These are phyloP conservation scores for Russula emetica DNA, from an alignment of 768 basidiomycete genomes.

Conservation along the genomic window DNA sequence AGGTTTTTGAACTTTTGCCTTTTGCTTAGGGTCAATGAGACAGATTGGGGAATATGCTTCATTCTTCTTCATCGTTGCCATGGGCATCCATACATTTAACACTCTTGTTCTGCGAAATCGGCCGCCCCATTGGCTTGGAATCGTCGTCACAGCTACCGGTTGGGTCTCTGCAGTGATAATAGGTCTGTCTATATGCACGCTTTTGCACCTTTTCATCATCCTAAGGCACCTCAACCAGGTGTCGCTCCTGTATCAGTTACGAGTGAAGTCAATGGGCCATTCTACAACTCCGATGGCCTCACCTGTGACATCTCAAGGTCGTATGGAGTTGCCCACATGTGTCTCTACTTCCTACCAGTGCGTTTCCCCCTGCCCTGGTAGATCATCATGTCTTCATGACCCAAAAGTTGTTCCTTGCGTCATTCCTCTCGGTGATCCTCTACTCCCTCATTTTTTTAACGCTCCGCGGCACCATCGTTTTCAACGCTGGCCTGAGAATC, in stretches of 20 bases:
- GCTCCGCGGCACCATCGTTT: slow-evolving; percentile 52
- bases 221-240: slow-evolving; percentile 14
- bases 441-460: slow-evolving; percentile 61
- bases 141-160: slow-evolving; percentile 43
- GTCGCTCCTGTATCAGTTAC: slow-evolving; percentile 34
- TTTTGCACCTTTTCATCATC: slow-evolving; percentile 9
- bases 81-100: slow-evolving; percentile 65
- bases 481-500: slow-evolving; percentile 50
- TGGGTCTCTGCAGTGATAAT: slow-evolving; percentile 49
- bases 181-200: slow-evolving; percentile 40
- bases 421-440: slow-evolving; percentile 50
- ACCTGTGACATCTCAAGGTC: slow-evolving; percentile 48
- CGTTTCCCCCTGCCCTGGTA: slow-evolving; percentile 23
- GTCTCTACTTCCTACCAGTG: slow-evolving; percentile 63
- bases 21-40: slow-evolving; percentile 47
- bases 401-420: slow-evolving; percentile 53
- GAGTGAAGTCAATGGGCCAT: slow-evolving; percentile 36
- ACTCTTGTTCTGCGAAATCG: slow-evolving; percentile 56
- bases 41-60: slow-evolving; percentile 58
- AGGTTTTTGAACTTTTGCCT: slow-evolving; percentile 1
- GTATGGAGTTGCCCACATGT: slow-evolving; percentile 43
- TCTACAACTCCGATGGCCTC: slow-evolving; percentile 51
- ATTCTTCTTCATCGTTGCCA: slow-evolving; percentile 60
- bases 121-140: slow-evolving; percentile 48
- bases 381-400: slow-evolving; percentile 4